These are phyloP conservation scores for Venturia pyrina DNA, from an alignment of 2,329 filamentous ascomycete genomes.

Conservation along the genomic window DNA sequence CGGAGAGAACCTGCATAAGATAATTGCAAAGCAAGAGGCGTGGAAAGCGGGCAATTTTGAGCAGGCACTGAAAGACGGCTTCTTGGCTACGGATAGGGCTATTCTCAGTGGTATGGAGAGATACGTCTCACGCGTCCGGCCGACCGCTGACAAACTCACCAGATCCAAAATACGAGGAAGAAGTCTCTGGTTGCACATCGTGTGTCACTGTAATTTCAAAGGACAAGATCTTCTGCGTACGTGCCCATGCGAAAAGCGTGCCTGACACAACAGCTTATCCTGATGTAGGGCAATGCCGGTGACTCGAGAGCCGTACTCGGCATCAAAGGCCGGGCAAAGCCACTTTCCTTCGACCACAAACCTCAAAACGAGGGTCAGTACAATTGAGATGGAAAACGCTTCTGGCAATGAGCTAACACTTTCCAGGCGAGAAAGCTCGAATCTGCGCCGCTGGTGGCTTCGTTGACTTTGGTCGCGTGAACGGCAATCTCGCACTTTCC, in stretches of 20 bases:
- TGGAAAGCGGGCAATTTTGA: conserved; percentile 88
- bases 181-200: conserved; percentile 95
- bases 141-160: conserved; percentile 13
- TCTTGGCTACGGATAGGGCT: conserved; percentile 88
- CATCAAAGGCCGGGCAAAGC: conserved; percentile 94
- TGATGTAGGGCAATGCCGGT: conserved; percentile 76
- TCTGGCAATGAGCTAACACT: conserved; percentile 13
- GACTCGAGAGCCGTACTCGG: conserved; percentile 92
- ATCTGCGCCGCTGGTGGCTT: conserved; percentile 95
- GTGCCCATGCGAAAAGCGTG: conserved; percentile 31
- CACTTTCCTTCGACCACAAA: conserved; percentile 98
- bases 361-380: conserved; percentile 83
- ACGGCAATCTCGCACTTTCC: conserved; percentile 92
- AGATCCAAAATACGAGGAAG: conserved; percentile 97
- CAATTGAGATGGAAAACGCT: background rate
- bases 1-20: conserved; percentile 86
- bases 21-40: conserved; percentile 86
- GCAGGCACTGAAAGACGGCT: conserved; percentile 94
- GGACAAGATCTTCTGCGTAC: conserved; percentile 89
- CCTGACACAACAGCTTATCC: background rate
- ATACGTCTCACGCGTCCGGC: background rate
- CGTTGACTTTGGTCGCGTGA: conserved; percentile 96
- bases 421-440: conserved; percentile 82
- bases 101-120: conserved; percentile 73
- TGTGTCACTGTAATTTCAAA: conserved; percentile 82